Conservation (phyloP, 2,329 filamentous ascomycete species). For the Huntiella bhutanensis region DNA sequence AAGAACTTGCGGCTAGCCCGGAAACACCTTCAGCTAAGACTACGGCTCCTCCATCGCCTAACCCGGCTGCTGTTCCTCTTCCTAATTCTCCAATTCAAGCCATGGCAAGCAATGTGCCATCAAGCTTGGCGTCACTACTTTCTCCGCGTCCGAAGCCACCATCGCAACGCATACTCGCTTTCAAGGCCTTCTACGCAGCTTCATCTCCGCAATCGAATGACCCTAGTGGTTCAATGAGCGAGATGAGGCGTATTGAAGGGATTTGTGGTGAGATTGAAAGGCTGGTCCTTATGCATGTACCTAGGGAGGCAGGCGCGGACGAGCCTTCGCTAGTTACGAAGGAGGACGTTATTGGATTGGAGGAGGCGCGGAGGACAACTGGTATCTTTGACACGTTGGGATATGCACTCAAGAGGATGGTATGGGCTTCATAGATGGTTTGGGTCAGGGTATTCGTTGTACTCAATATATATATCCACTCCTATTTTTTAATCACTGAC, state of each 20-base stretch:
- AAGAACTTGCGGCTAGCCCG: neutral
- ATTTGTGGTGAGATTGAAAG: conserved; percentile 64
- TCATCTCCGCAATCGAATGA: conserved; percentile 27
- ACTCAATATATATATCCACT: neutral
- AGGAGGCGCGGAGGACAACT: conserved; percentile 72
- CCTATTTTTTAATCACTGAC: conserved; percentile 5
- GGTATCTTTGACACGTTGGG: conserved; percentile 72
- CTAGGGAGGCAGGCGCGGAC: conserved; percentile 23
- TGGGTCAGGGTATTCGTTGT: neutral
- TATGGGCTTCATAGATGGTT: conserved; percentile 43
- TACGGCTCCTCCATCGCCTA: neutral
- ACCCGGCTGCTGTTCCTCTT: neutral
- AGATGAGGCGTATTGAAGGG: conserved; percentile 36
- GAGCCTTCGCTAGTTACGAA: conserved; percentile 31
- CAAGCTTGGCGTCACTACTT: conserved; percentile 25
- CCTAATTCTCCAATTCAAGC: conserved; percentile 4
- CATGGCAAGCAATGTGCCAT: conserved; percentile 15
- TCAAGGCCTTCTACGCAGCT: conserved; percentile 35
- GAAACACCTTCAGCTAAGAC: neutral
- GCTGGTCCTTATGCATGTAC: conserved; percentile 32
- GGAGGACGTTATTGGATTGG: conserved; percentile 61
- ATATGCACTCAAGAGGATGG: conserved; percentile 80
- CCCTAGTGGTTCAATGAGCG: conserved; percentile 26
- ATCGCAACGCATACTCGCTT: conserved; percentile 26
- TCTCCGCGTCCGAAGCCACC: conserved; percentile 20